These are phyloP conservation scores for Vanilla planifolia DNA, from an alignment of 106 monocot genomes.

Conservation along the genomic window DNA sequence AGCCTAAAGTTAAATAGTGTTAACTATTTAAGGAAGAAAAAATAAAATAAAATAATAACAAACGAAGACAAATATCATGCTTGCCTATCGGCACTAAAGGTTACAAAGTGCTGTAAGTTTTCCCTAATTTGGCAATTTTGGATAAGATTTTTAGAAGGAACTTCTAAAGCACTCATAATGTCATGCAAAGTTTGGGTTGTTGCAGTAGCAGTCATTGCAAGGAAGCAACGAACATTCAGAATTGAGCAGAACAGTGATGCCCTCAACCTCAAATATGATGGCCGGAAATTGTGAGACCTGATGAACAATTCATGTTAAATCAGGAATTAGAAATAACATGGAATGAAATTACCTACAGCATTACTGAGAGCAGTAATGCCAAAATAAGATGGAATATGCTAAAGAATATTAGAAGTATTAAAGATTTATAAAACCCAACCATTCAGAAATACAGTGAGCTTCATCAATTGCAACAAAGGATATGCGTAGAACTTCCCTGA, in stretches of 20 bases:
- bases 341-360: background rate
- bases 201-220: conserved; percentile 99
- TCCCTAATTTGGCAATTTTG: conserved; percentile 61
- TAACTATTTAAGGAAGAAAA: background rate
- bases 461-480: conserved; percentile 92
- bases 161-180: conserved; percentile 74
- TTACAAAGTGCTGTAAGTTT: conserved; percentile 74
- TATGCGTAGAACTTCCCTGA: conserved; percentile 38
- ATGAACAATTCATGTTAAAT: conserved; percentile 8
- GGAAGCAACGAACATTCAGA: conserved; percentile 60
- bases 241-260: conserved; percentile 52
- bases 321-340: background rate
- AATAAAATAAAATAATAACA: background rate
- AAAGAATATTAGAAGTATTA: background rate
- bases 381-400: background rate
- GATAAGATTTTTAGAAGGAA: conserved; percentile 55
- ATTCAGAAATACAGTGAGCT: conserved; percentile 99
- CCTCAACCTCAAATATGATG: conserved; percentile 85
- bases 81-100: conserved; percentile 63
- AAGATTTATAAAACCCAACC: conserved; percentile 37
- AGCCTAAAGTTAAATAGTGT: conserved; percentile 30
- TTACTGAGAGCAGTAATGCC: background rate
- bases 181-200: conserved; percentile 64
- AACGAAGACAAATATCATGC: background rate
- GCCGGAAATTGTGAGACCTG: conserved; percentile 99